These are phyloP conservation scores for Conticribra weissflogii DNA, from an alignment of 108 stramenopile species.

Conservation along the genomic window DNA sequence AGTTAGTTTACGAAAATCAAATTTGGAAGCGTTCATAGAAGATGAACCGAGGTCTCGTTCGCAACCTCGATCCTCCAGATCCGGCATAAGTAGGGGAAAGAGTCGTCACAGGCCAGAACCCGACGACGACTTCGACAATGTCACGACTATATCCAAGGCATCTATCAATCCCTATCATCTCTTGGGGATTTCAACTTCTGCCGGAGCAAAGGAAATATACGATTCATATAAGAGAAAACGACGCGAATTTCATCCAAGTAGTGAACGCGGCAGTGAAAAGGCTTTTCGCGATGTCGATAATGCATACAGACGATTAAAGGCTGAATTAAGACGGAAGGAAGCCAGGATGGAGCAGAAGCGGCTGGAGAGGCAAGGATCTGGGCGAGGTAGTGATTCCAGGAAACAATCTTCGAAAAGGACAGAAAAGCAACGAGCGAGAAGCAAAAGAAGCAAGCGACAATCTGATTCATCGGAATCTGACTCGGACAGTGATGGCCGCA, in stretches of 20 bases:
- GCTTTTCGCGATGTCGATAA: constrained; percentile 44
- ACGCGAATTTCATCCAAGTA: constrained; percentile 24
- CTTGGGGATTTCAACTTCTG: constrained; percentile 22
- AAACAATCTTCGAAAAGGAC: neutral
- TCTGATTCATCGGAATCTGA: constrained; percentile 10
- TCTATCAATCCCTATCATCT: constrained; percentile 40
- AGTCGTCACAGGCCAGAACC: neutral
- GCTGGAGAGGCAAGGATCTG: neutral
- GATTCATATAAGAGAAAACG: constrained; percentile 24
- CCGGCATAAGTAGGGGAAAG: neutral
- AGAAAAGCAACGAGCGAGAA: constrained; percentile 3
- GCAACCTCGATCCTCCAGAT: neutral
- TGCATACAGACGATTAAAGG: constrained; percentile 41
- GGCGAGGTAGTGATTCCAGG: neutral
- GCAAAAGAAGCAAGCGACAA: neutral
- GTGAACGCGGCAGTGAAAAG: constrained; percentile 31
- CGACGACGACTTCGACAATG: constrained; percentile 34
- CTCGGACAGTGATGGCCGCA: constrained; percentile 13
- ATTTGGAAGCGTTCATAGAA: constrained; percentile 24
- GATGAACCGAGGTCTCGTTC: constrained; percentile 2
- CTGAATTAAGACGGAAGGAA: constrained; percentile 33
- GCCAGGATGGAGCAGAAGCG: constrained; percentile 17
- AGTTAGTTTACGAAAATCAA: constrained; percentile 13
- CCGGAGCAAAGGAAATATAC: constrained; percentile 25
- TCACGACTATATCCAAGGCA: constrained; percentile 50